Conservation (phyloP, 1,284 basidiomycete species). For the Heliocybe sulcata region DNA sequence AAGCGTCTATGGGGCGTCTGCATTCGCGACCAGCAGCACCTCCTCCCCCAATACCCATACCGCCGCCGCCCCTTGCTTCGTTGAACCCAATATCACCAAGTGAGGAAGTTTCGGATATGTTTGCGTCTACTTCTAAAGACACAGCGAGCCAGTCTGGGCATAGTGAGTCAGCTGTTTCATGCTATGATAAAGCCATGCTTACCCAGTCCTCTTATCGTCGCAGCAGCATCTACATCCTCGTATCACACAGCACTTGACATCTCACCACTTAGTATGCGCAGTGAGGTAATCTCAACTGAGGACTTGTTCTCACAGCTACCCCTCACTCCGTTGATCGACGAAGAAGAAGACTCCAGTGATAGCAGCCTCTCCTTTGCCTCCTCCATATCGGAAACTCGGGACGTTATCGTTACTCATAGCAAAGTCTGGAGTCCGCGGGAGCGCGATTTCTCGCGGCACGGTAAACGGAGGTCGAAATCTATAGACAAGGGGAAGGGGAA, state of each 20-base stretch:
- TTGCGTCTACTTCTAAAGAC: conserved; percentile 8
- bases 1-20: conserved; percentile 10
- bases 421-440: conserved; percentile 6
- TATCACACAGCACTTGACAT: neutral
- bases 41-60: conserved; percentile 5
- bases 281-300: neutral
- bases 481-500: conserved; percentile 1
- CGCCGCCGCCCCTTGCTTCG: conserved; percentile 9
- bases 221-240: neutral
- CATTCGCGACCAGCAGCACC: conserved; percentile 9
- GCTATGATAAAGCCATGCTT: neutral
- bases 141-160: neutral
- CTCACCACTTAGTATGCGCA: neutral
- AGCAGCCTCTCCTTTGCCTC: conserved; percentile 37
- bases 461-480: neutral
- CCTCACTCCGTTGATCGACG: neutral
- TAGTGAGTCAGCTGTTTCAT: neutral
- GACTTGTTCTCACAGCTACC: neutral
- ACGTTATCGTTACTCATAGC: conserved; percentile 16
- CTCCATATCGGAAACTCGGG: conserved; percentile 24
- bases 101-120: conserved; percentile 9
- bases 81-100: neutral
- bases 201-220: neutral
- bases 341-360: conserved; percentile 19
- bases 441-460: neutral